Base-by-base conservation (phyloP, 78 protist genomes). In the Mantamonas sphyraenae region DNA sequence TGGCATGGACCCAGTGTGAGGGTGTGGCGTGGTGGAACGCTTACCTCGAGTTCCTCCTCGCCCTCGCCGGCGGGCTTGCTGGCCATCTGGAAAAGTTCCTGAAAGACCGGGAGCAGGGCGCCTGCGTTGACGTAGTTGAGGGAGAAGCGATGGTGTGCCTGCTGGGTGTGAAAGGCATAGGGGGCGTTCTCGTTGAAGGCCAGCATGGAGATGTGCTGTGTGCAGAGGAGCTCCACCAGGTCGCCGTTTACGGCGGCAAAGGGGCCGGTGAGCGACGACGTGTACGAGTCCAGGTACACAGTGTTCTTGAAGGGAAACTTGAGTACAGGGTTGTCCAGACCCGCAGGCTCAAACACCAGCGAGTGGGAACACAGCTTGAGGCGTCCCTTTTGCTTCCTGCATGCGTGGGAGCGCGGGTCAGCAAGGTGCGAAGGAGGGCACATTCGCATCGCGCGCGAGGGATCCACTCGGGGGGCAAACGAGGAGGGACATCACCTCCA, bases 111-210 rank as follows among this genome's bases (percentile, higher is more conserved):
- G 3, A 77, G 73, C 8, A 77, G 61, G 19, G 57, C 19, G 26
- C 24, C 35, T 26, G 73, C 50, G 19, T n/a, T 33, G 26, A 77
- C 84, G 51, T 77, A 83, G 74, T 69, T 83, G 53, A 76, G 61
- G 39, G 83, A 69, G 65, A 83, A 83, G 37, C 39, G 59, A 39
- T 42, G 51, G 34, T 24, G 24, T 1, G 47, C 22, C n/a, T 8
- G 40, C n/a, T n/a, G n/a, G n/a, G n/a, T n/a, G n/a, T n/a, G n/a
- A 16, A 47, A 47, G 12, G 53, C 16, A 16, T 47, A 47, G 16
- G 53, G 53, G 53, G 53, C 53, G n/a, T n/a, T n/a, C n/a, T n/a
- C n/a, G n/a, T n/a, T n/a, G n/a, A n/a, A n/a, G n/a, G n/a, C n/a
- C n/a, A n/a, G n/a, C n/a, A n/a, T n/a, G n/a, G n/a, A n/a, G n/a